These are phyloP conservation scores for Euclidium syriacum DNA, from an alignment of 345 rosid species.

Conservation along the genomic window DNA sequence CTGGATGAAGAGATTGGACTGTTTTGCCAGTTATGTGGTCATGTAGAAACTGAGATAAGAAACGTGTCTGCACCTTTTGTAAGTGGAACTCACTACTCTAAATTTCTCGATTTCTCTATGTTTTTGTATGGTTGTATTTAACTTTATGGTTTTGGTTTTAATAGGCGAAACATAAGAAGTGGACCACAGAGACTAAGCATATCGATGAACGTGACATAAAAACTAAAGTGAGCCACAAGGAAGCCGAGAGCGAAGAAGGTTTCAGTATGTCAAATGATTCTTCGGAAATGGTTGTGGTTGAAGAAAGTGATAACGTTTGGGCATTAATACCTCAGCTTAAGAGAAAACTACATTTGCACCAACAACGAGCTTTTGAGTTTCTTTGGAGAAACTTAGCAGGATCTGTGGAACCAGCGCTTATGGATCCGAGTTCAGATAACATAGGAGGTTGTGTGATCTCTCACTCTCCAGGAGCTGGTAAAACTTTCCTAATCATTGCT, in stretches of 20 bases:
- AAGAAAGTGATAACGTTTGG: constrained; percentile 74
- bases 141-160: constrained; percentile 4
- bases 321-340: constrained; percentile 69
- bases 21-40: constrained; percentile 61
- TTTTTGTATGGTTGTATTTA: background rate
- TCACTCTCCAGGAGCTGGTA: constrained; percentile 96
- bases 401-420: constrained; percentile 53
- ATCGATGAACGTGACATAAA: constrained; percentile 35
- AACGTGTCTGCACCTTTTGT: constrained; percentile 75
- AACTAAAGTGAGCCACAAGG: constrained; percentile 26
- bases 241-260: constrained; percentile 25
- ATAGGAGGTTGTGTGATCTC: constrained; percentile 90
- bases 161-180: constrained; percentile 41
- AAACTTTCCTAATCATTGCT: constrained; percentile 87
- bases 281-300: constrained; percentile 26
- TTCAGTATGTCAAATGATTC: constrained; percentile 28
- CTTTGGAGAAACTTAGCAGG: constrained; percentile 84
- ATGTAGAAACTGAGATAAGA: constrained; percentile 67
- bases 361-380: constrained; percentile 85
- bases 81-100: constrained; percentile 39
- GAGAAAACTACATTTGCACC: constrained; percentile 65
- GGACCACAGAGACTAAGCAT: constrained; percentile 36
- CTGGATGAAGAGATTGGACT: constrained; percentile 81
- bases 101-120: background rate
- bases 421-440: constrained; percentile 45